Percentiles rank a stretch among this genome's conserved stretches.
phyloP scores from a whole-genome alignment of 129 eudicot species.

The Helianthus tuberosus region DNA sequence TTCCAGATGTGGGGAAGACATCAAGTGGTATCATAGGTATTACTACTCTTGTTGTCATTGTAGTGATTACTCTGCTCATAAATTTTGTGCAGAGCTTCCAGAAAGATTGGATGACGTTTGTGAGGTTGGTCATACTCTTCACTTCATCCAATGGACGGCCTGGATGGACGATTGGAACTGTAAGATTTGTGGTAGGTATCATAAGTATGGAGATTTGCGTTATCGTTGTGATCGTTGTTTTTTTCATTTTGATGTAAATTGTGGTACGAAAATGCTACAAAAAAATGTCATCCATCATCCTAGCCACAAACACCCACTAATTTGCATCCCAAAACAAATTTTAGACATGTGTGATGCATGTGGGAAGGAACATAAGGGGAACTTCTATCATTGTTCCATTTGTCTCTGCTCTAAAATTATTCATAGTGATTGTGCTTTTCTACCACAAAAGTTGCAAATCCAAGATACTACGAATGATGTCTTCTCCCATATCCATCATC shows the following conservation, averaged over 20 bases:
- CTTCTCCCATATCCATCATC: neutral
- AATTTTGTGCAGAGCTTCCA: conserved; percentile 1
- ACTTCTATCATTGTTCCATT: neutral
- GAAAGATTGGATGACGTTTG: neutral
- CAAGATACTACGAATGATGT: neutral
- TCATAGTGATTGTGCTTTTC: neutral
- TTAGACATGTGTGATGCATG: neutral
- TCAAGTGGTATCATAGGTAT: conserved; percentile 7
- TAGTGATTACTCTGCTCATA: neutral
- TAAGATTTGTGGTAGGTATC: neutral
- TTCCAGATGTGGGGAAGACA: neutral
- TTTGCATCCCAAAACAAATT: neutral
- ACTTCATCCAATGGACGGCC: too few species aligned
- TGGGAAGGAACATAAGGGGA: conserved; percentile 1
- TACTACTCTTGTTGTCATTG: neutral
- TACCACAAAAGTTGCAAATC: neutral
- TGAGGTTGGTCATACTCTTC: neutral
- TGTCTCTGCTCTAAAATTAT: neutral
- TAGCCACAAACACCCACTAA: neutral
- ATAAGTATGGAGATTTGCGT: neutral
- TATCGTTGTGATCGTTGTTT: neutral
- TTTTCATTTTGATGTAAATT: neutral
- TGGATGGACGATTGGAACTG: neutral
- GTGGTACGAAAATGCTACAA: neutral
- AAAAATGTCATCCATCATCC: neutral